These are phyloP conservation scores for Batkoa obscura DNA, from an alignment of 371 early-diverging fungal genomes.

Conservation along the genomic window DNA sequence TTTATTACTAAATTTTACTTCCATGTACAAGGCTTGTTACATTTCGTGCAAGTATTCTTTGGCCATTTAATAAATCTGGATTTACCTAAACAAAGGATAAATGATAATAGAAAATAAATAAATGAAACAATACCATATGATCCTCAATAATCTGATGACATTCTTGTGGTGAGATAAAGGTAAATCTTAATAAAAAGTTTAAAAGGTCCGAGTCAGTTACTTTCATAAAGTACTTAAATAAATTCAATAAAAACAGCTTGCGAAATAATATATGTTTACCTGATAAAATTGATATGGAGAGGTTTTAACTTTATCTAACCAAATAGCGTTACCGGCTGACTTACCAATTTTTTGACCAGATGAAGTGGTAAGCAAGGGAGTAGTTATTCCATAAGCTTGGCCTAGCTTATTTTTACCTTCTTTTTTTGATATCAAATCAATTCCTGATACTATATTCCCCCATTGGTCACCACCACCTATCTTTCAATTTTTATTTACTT, in stretches of 20 bases:
- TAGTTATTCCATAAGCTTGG: slow-evolving; percentile 61
- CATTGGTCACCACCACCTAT: slow-evolving; percentile 94
- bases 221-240: slow-evolving; percentile 53
- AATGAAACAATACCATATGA: slow-evolving; percentile 24
- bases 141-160: slow-evolving; percentile 34
- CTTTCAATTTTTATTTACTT: slow-evolving; percentile 15
- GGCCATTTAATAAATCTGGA: slow-evolving; percentile 52
- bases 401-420: slow-evolving; percentile 10
- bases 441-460: slow-evolving; percentile 92
- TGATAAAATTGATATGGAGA: slow-evolving; percentile 84
- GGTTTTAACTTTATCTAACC: slow-evolving; percentile 64
- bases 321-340: slow-evolving; percentile 86
- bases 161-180: slow-evolving; percentile 37
- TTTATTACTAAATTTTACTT: slow-evolving; percentile 15
- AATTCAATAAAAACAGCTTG: neutral
- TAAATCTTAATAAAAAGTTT: slow-evolving; percentile 55
- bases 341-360: slow-evolving; percentile 92
- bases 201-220: slow-evolving; percentile 64
- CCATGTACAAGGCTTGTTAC: slow-evolving; percentile 84
- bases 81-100: slow-evolving; percentile 12
- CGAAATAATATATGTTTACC: slow-evolving; percentile 18
- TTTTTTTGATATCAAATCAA: slow-evolving; percentile 64
- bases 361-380: slow-evolving; percentile 68
- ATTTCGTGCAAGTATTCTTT: slow-evolving; percentile 56
- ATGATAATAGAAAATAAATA: neutral